Evolutionary conservation across 352 stramenopile genomes (phyloP), one percentile per base, ranked within the genome.

Genomic region (Blastocystis sp.): DNA sequence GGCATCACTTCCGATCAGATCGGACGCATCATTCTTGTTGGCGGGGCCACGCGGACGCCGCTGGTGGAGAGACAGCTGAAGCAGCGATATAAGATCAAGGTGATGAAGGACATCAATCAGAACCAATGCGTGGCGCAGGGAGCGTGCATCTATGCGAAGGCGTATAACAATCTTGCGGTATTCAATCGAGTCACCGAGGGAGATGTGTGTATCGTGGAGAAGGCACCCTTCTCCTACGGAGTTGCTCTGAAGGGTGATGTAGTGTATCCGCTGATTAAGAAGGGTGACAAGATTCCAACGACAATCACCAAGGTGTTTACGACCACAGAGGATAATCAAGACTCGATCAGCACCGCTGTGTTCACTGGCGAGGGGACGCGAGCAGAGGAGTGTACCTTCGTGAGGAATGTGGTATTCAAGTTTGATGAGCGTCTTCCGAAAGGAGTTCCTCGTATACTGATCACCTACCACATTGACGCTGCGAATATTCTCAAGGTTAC

Each of bases 41-140:
- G 57, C 21, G 57, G 57, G 32, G 32, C 57, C 21, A 38, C 57
- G 4, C 32, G 24, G 21, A 67, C 11, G 21, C 57, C 57, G 3
- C 38, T 44, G 18, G 11, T 67, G n/a, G 11, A 34, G 24, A 4
- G 32, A 67, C 24, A 14, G 1, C 27, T 67, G 1, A 44, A 14
- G 0, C 11, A 67, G 32, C 24, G 32, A 67, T 67, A 44, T 67
- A 1, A 40, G n/a, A 40, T 14, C 24, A 87, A 92, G 53, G 88
- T 91, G 24, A 54, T 51, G 14, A 11, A 84, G 40, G 16, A 56
- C 32, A 51, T 87, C 18, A 87, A 87, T 44, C 72, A 9, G 4
- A 56, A 36, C 24, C 72, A 87, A n/a, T 65, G 53, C 29, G 71
- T 87, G 6, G 81, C 81, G 9, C 59, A 86, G n/a, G 81, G 81